Evolutionary conservation across 2,329 filamentous ascomycete genomes (phyloP).

Genomic region (Talaromyces sp.): DNA sequence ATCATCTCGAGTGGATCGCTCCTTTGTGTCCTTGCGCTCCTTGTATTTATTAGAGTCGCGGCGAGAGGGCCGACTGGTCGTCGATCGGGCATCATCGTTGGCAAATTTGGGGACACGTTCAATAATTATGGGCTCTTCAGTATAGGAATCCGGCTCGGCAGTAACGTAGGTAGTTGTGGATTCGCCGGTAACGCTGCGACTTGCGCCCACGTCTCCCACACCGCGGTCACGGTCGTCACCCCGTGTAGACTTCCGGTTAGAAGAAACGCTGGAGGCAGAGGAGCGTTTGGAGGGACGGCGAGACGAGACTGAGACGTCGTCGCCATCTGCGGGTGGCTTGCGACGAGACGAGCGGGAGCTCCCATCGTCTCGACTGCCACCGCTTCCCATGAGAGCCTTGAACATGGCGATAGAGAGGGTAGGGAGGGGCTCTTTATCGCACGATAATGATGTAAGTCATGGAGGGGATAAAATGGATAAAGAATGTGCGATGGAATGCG

Average conservation of each 20-base stretch:
- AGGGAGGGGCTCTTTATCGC: conserved; percentile 8
- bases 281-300: conserved; percentile 19
- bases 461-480: not conserved
- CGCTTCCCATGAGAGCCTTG: conserved; percentile 33
- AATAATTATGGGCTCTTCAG: conserved; percentile 23
- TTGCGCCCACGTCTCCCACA: conserved; percentile 27
- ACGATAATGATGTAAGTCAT: conserved; percentile 8
- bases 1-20: conserved; percentile 10
- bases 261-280: conserved; percentile 19
- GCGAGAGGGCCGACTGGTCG: not conserved
- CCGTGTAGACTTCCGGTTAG: conserved; percentile 36
- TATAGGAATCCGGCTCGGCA: conserved; percentile 26
- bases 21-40: conserved; percentile 21
- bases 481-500: not conserved
- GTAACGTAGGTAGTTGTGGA: conserved; percentile 30
- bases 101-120: conserved; percentile 23
- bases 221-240: conserved; percentile 43
- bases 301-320: conserved; percentile 3
- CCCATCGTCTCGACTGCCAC: conserved; percentile 25
- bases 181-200: conserved; percentile 14
- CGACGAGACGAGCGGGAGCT: conserved; percentile 24
- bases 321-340: conserved; percentile 2
- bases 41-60: conserved; percentile 19
- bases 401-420: conserved; percentile 27
- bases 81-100: conserved; percentile 6